A percentile compares a stretch with the other conserved stretches of the same genome.
These are phyloP conservation scores for Talaromyces sp. DNA, from an alignment of 2,329 filamentous ascomycete genomes.

Conservation along the genomic window DNA sequence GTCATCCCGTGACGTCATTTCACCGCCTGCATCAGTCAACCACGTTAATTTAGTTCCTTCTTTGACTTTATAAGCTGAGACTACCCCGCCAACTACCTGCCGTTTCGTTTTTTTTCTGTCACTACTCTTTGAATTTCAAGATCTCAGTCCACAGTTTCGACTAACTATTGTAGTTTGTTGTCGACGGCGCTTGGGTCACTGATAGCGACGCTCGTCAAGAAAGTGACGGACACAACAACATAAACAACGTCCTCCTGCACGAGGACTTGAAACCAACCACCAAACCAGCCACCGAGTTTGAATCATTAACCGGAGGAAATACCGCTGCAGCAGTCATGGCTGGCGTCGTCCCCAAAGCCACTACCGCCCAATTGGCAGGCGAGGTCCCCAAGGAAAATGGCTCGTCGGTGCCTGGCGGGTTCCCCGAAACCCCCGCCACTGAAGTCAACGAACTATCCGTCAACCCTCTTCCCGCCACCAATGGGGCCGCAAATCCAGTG, in stretches of 20 bases:
- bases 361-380: slow-evolving; percentile 58
- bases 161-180: slow-evolving; percentile 68
- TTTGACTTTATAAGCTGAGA: slow-evolving; percentile 4
- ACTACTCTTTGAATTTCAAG: background rate
- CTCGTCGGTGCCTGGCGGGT: slow-evolving; percentile 61
- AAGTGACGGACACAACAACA: slow-evolving; percentile 75
- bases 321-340: slow-evolving; percentile 44
- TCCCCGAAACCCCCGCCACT: slow-evolving; percentile 67
- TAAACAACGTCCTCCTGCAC: slow-evolving; percentile 86
- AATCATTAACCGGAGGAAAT: slow-evolving; percentile 16
- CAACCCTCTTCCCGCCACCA: slow-evolving; percentile 58
- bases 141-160: background rate
- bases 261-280: slow-evolving; percentile 58
- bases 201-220: slow-evolving; percentile 79
- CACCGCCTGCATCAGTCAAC: slow-evolving; percentile 15
- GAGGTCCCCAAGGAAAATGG: slow-evolving; percentile 30
- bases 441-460: slow-evolving; percentile 48
- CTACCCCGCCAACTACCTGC: background rate
- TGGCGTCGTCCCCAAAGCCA: slow-evolving; percentile 66
- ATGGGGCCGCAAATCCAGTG: slow-evolving; percentile 71
- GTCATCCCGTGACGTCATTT: slow-evolving; percentile 17
- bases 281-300: slow-evolving; percentile 18
- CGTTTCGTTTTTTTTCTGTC: background rate
- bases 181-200: slow-evolving; percentile 85
- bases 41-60: slow-evolving; percentile 2